phyloP scores from a whole-genome alignment of 352 stramenopile species.

The Phytophthora vignae region DNA sequence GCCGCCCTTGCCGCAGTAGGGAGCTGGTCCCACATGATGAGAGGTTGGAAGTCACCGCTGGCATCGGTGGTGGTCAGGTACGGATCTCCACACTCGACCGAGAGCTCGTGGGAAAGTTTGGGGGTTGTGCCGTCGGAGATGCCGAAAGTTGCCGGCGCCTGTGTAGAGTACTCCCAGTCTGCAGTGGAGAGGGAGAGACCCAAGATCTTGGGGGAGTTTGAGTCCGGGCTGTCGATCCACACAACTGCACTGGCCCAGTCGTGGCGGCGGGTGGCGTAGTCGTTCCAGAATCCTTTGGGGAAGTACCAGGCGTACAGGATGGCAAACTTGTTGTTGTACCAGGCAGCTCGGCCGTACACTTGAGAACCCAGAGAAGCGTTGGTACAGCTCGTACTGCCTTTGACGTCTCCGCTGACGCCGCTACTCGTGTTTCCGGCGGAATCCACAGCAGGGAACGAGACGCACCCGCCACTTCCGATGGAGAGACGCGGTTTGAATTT shows the following conservation, averaged over 20 bases:
- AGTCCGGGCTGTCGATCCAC: constrained; percentile 20
- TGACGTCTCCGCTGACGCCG: constrained; percentile 9
- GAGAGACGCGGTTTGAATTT: constrained; percentile 24
- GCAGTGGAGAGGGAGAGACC: constrained; percentile 17
- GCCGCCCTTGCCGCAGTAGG: constrained; percentile 14
- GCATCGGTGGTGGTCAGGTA: constrained; percentile 16
- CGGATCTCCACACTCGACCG: constrained; percentile 7
- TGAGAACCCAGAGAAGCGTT: constrained; percentile 18
- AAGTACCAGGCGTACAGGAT: constrained; percentile 34
- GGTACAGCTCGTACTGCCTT: constrained; percentile 1
- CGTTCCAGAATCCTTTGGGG: constrained; percentile 22
- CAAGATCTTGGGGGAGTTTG: constrained; percentile 4
- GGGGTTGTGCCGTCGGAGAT: constrained; percentile 15
- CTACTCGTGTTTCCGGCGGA: constrained; percentile 12
- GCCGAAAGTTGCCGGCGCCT: constrained; percentile 6
- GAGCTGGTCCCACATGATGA: constrained; percentile 31
- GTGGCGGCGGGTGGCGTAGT: constrained; percentile 10
- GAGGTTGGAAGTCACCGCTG: neutral
- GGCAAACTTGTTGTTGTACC: constrained; percentile 21
- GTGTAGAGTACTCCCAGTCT: constrained; percentile 14
- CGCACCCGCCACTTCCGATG: constrained; percentile 9
- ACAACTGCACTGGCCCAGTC: constrained; percentile 27
- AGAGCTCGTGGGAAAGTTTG: constrained; percentile 9
- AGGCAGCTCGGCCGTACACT: constrained; percentile 22
- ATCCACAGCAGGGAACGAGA: constrained; percentile 19